Base-by-base conservation (phyloP, 1,284 basidiomycete genomes). In the Bjerkandera adusta region DNA sequence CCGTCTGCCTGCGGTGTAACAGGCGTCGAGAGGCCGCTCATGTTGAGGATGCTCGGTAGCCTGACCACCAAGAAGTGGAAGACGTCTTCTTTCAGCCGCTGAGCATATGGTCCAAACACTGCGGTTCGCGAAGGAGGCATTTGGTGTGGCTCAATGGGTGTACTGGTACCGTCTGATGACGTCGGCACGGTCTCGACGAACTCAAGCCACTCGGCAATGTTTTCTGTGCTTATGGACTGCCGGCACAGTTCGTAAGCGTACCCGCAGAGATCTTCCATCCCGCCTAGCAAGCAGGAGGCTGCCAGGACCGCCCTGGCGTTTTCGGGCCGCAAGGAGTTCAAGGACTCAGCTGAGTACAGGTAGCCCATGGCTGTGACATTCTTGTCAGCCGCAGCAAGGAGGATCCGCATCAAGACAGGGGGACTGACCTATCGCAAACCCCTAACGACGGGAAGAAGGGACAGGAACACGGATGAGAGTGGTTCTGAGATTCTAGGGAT, bases 291-390 rank as follows among this genome's bases (percentile, higher is more conserved):
- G 65, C 84, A 88, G 5, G 84, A 85, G 35, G 89, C 85, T 29
- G 90, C 87, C 42, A 94, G 79, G 33, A 91, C 85, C 13, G 81
- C 82, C 57, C 89, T 81, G 47, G 89, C 85, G 68, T 93, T 93
- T 57, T 80, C 75, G 38, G 85, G 75, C 56, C 77, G 78, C 55
- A 93, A 76, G 48, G 81, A 67, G 58, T 71, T 77, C 55, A 88
- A 66, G 38, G 86, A 84, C 54, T 79, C 70, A 43, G 84, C 75
- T 26, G 88, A 89, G 64, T 90, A 90, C 33, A 90, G 76, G 66
- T 87, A 89, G 42, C 87, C 86, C 49, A 90, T 69, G 43, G 88
- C 86, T 84, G 39, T 26, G 38, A 36, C 57, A 50, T 13, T 7
- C 18, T 43, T 25, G 29, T 43, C 16, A 44, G 10, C 30, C 20